Base-by-base conservation (phyloP, 257 asterid species). In the Nicotiana sylvestris region DNA sequence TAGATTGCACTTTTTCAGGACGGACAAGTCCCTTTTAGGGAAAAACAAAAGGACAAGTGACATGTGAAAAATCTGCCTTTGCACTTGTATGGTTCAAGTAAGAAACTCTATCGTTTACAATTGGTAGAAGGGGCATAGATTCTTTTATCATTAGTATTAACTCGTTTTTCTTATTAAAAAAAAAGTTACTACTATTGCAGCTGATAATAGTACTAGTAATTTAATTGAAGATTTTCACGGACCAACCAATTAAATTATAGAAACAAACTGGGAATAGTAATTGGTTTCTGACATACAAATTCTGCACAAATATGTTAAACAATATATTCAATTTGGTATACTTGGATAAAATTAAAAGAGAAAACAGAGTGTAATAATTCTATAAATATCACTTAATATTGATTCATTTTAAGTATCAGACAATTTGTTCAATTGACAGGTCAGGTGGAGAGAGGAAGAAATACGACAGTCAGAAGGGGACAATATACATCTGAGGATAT, bases 401-500 rank as follows among this genome's bases (percentile, higher is more conserved):
- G 58, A 39, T 9, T 21, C 78, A 43, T 70, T 10, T 4, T 13
- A 69, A 43, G 78, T 43, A 72, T 21, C 6, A 72, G n/a, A 3
- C 39, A 72, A 49, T 46, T 72, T 72, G 25, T 46, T 72, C 6
- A 46, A 46, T 72, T 49, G 39, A 25, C 6, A 72, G 32, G 79
- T 46, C 61, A 46, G 79, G 78, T 66, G 43, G 80, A 13, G 39
- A 51, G 79, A 15, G 46, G 2, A 66, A 67, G 60, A 30, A 77
- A 77, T 18, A 72, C 25, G 6, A 17, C 12, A 46, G 60, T 72
- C n/a, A 46, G 66, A 76, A 60, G n/a, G 65, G 49, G 82, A 77
- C 72, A 66, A 62, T 27, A 25, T n/a, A 6, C 69, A 62, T 53
- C 9, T 82, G 32, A 80, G 84, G 66, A 82, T 84, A 84, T 82